Evolutionary conservation across 768 basidiomycete species (phyloP).

Genomic region (Coprinopsis cinerea): DNA sequence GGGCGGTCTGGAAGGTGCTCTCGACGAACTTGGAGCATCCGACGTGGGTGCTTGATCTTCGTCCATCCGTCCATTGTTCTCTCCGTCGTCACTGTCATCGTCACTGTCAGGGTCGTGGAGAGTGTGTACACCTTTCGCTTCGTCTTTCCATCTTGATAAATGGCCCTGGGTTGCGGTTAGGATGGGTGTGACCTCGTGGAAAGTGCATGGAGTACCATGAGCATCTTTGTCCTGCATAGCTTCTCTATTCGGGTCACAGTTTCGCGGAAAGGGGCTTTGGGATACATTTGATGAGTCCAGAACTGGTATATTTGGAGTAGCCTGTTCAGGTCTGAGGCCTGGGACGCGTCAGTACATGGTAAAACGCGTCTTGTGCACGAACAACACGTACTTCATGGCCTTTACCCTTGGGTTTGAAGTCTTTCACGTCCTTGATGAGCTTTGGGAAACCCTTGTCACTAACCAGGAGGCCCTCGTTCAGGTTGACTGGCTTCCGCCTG

Average conservation of each 20-base stretch:
- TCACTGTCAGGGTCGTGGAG: constrained; percentile 12
- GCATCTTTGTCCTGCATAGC: constrained; percentile 76
- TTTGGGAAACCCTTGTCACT: constrained; percentile 73
- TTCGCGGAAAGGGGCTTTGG: constrained; percentile 81
- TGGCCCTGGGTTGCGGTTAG: constrained; percentile 40
- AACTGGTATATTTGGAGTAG: constrained; percentile 85
- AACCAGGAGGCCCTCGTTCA: constrained; percentile 75
- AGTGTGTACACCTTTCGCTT: constrained; percentile 36
- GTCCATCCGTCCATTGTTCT: constrained; percentile 7
- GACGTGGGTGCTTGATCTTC: constrained; percentile 4
- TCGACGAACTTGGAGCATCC: constrained; percentile 15
- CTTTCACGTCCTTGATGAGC: constrained; percentile 69
- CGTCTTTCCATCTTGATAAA: constrained; percentile 74
- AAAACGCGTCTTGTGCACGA: not conserved
- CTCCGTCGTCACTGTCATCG: constrained; percentile 15
- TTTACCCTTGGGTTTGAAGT: constrained; percentile 80
- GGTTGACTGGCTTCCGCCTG: constrained; percentile 45
- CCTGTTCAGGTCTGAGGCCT: constrained; percentile 79
- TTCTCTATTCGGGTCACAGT: constrained; percentile 85
- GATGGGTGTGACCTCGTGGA: not conserved
- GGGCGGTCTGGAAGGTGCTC: constrained; percentile 15
- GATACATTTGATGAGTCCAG: constrained; percentile 93
- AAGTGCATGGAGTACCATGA: constrained; percentile 63
- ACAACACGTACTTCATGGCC: constrained; percentile 71
- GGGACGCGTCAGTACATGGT: not conserved